Base-by-base conservation (phyloP, 345 rosid genomes). In the Citrus unshiu region DNA sequence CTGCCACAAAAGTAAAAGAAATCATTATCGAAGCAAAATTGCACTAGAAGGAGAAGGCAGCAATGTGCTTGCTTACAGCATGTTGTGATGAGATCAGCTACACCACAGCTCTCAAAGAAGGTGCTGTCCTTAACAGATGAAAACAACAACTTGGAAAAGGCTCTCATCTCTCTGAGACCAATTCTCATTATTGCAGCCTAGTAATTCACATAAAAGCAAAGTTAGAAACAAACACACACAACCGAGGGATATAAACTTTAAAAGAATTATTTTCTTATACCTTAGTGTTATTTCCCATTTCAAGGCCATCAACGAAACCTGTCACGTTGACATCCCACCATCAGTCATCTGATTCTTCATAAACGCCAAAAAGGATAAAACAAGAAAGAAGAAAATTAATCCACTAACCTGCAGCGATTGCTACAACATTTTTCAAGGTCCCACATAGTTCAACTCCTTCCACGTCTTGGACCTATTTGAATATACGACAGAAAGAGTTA, bases 171-270 rank as follows among this genome's bases (percentile, higher is more conserved):
- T 91, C 92, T 85, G 34, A 94, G 84, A 75, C 99, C 99, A 78
- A 96, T 94, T 90, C 97, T 90, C 97, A 94, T 93, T 73, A 96
- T 89, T 34, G 99, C 99, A 71, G 99, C 99, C 99, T 94, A 78
- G 43, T 9, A 65, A 74, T 73, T 66, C 58, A 64, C 6, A 43
- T 12, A 58, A 76, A 84, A 74, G 19, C 32, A 35, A 66, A 32
- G 74, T 75, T 43, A 46, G 46, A 61, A 66, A 57, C 29, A 34
- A 39, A 75, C 59, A 54, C 24, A 64, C 9, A 19, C 18, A 9
- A 16, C 7, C 18, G 1, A 70, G 4, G 24, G 49, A 58, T 56
- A 27, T 54, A 63, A 77, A 35, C 7, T 49, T 59, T 32, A 14
- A 35, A 18, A 64, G 49, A 77, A 77, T 7, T 68, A 58, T 71